Evolutionary conservation across 2,329 filamentous ascomycete species (phyloP), one percentile per base, ranked within the genome.

Genomic region (Cladosporium cucumerinum): DNA sequence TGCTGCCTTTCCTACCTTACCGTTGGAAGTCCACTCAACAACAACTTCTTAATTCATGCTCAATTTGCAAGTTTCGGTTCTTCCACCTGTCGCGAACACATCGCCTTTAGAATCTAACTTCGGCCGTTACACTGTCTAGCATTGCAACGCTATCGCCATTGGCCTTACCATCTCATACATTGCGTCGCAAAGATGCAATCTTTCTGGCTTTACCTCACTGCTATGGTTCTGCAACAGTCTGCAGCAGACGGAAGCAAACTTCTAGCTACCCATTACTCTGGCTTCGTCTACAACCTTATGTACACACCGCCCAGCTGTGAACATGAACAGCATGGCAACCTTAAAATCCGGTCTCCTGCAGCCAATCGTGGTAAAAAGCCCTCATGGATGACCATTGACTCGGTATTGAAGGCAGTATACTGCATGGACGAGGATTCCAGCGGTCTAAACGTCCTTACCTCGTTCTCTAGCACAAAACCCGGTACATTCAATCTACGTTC

Each of bases 371-470:
- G 65, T 6, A 43, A 25, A 28, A 58, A 61, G 55, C 65, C 65
- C 10, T 39, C 57, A 26, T 66, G 65, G 65, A 34, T 64, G 21
- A 61, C 55, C 43, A 43, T 59, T 5, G 65, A 66, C 34, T 57
- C 54, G 2, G n/a, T 48, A 23, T 43, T 30, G 43, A 54, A 54
- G 4, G 51, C 48, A 21, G 30, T 63, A 26, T 59, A 63, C 23
- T 66, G 64, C 61, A 46, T 54, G 16, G 64, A 66, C 16, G 64
- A 66, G 52, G 58, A 39, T n/a, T 58, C 32, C 21, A 48, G 59
- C 21, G 43, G 59, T 7, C 48, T 28, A 21, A 61, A 36, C 3
- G 49, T 48, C 21, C 21, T 66, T 39, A 39, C 49, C 28, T 58
- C 64, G 3, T 59, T 59, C 28, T 26, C 21, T 11, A 61, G 46